Evolutionary conservation across 2,329 filamentous ascomycete genomes (phyloP), one percentile per base, ranked within the genome.

Genomic region (Conoideocrella luteorostrata): DNA sequence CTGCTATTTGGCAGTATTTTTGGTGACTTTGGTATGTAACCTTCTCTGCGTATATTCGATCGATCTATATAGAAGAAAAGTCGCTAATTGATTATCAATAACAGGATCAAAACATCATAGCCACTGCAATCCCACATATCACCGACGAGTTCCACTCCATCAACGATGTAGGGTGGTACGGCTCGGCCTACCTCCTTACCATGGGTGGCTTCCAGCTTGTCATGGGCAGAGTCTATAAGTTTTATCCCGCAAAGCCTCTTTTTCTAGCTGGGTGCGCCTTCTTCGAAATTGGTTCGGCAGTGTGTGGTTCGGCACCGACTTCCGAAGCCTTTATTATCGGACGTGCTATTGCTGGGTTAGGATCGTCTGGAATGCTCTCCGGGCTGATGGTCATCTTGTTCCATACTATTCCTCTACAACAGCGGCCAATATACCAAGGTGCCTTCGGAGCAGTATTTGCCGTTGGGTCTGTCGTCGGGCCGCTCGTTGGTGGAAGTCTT

Each of bases 311-410:
- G 15, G 57, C 62, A 1, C 60, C 55, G 2, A 50, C 54, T 39
- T 60, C 56, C 26, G 45, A 52, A n/a, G 51, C 55, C 4, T 59
- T 66, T 40, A 64, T 65, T 40, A 42, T 60, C 18, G 63, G 63
- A 20, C 53, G 62, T 9, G 61, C 59, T 11, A 51, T 66, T 17
- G 54, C 61, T 1, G 62, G 63, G 5, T 47, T 63, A 15, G 71
- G 70, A 26, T 57, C 70, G 7, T 62, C 72, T 11, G 67, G 67
- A 15, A 68, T 66, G 39, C 72, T 72, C 50, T 69, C 67, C 17
- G 72, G 71, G 1, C 59, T 59, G 1, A 50, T 65, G 23, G 60
- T 60, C 20, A 65, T 75, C 44, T 63, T 73, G 20, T 57, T 60
- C 9, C 59, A 62, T 42, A 59, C 55, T 4, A 60, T 64, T 2